These are phyloP conservation scores for Eucalyptus leucophloia DNA, from an alignment of 345 rosid species.

Conservation along the genomic window DNA sequence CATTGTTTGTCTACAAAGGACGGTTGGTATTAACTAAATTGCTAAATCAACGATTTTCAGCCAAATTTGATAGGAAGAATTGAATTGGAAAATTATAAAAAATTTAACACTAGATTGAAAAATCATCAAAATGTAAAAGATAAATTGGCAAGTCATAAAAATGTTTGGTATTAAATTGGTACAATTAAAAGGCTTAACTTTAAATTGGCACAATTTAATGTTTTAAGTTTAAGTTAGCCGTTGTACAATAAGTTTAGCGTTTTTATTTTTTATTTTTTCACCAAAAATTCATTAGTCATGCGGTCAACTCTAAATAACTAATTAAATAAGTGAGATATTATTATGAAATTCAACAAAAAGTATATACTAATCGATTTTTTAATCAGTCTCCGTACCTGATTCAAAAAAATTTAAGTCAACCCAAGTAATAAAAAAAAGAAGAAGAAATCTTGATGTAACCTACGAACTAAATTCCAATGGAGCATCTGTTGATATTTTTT, in stretches of 20 bases:
- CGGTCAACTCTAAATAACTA: neutral
- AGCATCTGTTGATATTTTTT: neutral
- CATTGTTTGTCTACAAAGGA: accelerated
- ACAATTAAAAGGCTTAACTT: too few species aligned
- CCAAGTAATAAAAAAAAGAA: neutral
- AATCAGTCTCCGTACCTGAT: neutral
- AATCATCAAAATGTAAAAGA: neutral
- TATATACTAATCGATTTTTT: neutral
- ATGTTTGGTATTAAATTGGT: neutral
- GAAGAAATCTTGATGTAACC: neutral
- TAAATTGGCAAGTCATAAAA: too few species aligned
- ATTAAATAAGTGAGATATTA: neutral
- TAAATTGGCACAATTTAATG: too few species aligned
- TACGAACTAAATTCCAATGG: neutral
- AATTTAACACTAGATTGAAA: too few species aligned
- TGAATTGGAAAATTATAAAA: neutral
- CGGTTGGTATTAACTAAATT: too few species aligned
- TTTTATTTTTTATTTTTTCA: too few species aligned
- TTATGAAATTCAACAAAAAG: neutral
- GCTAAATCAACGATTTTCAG: accelerated
- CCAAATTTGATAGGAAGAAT: too few species aligned
- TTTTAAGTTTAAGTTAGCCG: neutral
- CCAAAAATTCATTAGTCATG: neutral
- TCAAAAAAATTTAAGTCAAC: neutral
- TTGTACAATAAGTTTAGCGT: too few species aligned